Conservation (phyloP, 371 early-diverging fungal species). For the Catenaria anguillulae region DNA sequence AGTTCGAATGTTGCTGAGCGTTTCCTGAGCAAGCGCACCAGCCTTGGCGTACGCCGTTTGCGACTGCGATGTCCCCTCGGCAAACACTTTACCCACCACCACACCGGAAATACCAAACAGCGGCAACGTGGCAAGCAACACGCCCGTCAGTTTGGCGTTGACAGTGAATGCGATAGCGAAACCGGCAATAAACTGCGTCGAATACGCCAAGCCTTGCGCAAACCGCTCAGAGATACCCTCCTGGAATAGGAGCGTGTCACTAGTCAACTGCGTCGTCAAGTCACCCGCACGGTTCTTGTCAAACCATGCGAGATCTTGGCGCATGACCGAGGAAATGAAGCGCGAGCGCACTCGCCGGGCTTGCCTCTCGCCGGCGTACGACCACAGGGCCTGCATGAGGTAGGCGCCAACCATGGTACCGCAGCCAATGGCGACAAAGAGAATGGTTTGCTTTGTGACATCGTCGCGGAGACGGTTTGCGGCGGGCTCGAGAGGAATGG, state of each 20-base stretch:
- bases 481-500: constrained; percentile 7
- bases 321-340: constrained; percentile 61
- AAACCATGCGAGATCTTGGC: constrained; percentile 86
- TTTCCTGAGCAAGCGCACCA: constrained; percentile 10
- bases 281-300: constrained; percentile 40
- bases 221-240: constrained; percentile 76
- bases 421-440: constrained; percentile 72
- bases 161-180: constrained; percentile 19
- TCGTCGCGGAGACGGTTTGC: constrained; percentile 52
- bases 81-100: constrained; percentile 33
- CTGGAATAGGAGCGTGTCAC: constrained; percentile 69
- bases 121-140: constrained; percentile 66
- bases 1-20: constrained; percentile 23
- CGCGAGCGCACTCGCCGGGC: constrained; percentile 38
- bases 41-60: constrained; percentile 29
- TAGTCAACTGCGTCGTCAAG: constrained; percentile 31
- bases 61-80: constrained; percentile 30
- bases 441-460: constrained; percentile 67
- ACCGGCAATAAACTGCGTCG: constrained; percentile 64
- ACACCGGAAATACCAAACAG: constrained; percentile 50
- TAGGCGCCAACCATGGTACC: constrained; percentile 57
- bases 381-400: constrained; percentile 43
- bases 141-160: constrained; percentile 40
- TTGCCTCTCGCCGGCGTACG: constrained; percentile 36
- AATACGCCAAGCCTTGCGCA: constrained; percentile 47